A percentile compares a stretch with the other conserved stretches of the same genome.
Conservation (phyloP, 768 basidiomycete genomes). For the Boletus tomentosulus region DNA sequence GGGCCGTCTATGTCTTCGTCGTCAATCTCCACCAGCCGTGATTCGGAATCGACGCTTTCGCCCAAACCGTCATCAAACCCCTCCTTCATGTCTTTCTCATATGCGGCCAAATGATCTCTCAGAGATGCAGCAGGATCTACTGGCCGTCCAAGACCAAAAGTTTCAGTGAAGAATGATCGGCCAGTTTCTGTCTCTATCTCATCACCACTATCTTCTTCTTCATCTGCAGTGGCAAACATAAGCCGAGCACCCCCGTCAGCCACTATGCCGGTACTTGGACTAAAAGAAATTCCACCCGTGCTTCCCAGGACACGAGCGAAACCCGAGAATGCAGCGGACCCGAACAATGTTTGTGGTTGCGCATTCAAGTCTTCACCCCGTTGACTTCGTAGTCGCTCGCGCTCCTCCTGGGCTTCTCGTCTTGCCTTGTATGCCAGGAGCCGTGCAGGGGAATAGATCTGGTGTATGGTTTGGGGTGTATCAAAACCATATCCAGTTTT, state of each 20-base stretch:
- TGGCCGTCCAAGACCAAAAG: conserved; percentile 41
- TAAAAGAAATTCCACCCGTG: conserved; percentile 63
- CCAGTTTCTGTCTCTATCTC: conserved; percentile 34
- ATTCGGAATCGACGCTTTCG: conserved; percentile 15
- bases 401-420: conserved; percentile 52
- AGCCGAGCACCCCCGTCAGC: conserved; percentile 42
- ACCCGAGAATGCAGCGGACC: conserved; percentile 39
- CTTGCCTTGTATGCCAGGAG: conserved; percentile 60
- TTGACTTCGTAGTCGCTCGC: conserved; percentile 37
- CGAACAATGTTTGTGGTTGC: conserved; percentile 25
- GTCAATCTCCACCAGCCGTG: conserved; percentile 30
- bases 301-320: conserved; percentile 55
- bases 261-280: conserved; percentile 50
- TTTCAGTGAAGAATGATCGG: conserved; percentile 48
- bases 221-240: conserved; percentile 62
- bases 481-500: conserved; percentile 68
- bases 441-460: conserved; percentile 68
- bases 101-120: conserved; percentile 59
- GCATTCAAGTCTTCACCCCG: conserved; percentile 31
- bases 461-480: conserved; percentile 73
- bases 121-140: conserved; percentile 53
- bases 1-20: conserved; percentile 31
- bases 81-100: conserved; percentile 48
- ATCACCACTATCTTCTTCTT: conserved; percentile 57
- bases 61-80: conserved; percentile 26